Conservation (phyloP, 2,329 filamentous ascomycete genomes). For the Sarocladiaceae sp. region DNA sequence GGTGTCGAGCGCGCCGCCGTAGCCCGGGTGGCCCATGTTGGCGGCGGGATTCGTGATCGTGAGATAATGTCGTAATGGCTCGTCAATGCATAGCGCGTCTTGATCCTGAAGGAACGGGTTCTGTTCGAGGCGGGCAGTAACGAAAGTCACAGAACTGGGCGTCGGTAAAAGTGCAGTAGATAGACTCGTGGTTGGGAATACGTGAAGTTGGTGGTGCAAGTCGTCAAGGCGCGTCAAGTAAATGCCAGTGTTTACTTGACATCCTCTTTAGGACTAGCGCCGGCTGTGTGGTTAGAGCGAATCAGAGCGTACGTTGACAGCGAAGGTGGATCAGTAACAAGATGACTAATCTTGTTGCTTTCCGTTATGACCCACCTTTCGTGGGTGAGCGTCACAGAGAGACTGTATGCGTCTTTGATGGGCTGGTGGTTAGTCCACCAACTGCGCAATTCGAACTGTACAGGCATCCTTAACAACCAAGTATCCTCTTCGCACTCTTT, state of each 20-base stretch:
- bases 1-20: constrained; percentile 65
- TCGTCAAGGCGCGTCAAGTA: constrained; percentile 1
- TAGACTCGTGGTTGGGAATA: not conserved
- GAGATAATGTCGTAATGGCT: constrained; percentile 9
- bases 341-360: no score
- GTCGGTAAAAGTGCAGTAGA: not conserved
- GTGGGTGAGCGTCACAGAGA: no score
- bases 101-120: not conserved
- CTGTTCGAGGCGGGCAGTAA: not conserved
- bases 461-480: no score
- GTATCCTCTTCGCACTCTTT: no score
- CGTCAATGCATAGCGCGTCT: constrained; percentile 3
- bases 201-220: constrained; percentile 4
- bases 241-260: constrained; percentile 34
- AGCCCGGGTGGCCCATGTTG: constrained; percentile 59
- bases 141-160: not conserved
- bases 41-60: constrained; percentile 12
- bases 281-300: constrained; percentile 6
- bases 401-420: no score
- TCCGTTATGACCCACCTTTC: no score
- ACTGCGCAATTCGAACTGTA: no score
- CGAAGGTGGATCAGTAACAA: no score
- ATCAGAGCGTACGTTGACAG: not conserved
- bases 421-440: no score
- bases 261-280: constrained; percentile 28